These are phyloP conservation scores for Alternaria alternata DNA, from an alignment of 2,329 filamentous ascomycete genomes.

Conservation along the genomic window DNA sequence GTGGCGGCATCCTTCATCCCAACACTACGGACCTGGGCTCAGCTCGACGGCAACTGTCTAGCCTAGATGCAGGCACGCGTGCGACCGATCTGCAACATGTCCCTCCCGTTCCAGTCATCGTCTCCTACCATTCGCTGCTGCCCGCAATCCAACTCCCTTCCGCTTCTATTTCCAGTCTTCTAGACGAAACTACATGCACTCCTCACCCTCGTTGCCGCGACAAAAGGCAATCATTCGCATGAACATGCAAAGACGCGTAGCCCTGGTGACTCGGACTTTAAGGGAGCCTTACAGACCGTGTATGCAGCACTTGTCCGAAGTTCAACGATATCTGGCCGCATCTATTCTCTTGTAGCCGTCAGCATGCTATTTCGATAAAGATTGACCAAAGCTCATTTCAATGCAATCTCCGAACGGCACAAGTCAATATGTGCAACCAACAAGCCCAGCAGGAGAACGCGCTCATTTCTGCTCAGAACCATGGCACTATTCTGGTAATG, in stretches of 20 bases:
- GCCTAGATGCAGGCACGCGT: constrained; percentile 23
- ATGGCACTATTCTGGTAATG: constrained; percentile 37
- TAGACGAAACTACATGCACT: constrained; percentile 19
- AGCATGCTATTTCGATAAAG: constrained; percentile 25
- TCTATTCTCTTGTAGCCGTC: constrained; percentile 10
- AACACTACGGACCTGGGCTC: constrained; percentile 26
- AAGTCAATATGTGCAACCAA: constrained; percentile 20
- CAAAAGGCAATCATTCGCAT: constrained; percentile 25
- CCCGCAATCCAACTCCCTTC: constrained; percentile 13
- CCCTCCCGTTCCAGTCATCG: constrained; percentile 4
- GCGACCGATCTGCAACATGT: constrained; percentile 20
- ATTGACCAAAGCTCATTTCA: constrained; percentile 24
- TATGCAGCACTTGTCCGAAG: constrained; percentile 19
- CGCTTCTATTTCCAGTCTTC: constrained; percentile 24
- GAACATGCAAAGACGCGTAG: constrained; percentile 17
- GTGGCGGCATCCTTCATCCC: constrained; percentile 23
- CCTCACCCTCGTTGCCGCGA: constrained; percentile 10
- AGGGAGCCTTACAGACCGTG: constrained; percentile 22
- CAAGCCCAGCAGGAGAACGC: constrained; percentile 22
- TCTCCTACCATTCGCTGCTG: constrained; percentile 19
- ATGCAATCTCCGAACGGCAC: constrained; percentile 30
- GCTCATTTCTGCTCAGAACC: constrained; percentile 36
- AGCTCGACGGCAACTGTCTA: constrained; percentile 22
- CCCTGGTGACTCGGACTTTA: constrained; percentile 22
- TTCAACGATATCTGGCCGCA: constrained; percentile 17